Base-by-base conservation (phyloP, 2,329 filamentous ascomycete genomes). In the Hypoxylon sp. region DNA sequence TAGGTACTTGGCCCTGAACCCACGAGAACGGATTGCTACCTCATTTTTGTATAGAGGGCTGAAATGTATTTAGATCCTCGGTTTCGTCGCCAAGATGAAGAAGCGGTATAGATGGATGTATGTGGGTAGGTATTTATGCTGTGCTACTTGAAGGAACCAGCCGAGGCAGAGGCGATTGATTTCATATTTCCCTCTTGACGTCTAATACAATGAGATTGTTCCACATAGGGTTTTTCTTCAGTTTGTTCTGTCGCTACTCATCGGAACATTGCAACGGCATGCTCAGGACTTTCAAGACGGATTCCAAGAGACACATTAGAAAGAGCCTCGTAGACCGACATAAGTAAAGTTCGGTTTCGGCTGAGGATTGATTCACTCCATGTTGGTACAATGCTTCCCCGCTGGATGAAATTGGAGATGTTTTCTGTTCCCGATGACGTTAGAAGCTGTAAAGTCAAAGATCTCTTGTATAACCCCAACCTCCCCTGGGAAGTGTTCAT, bases 341-440 rank as follows among this genome's bases (percentile, higher is more conserved):
- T 17, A n/a, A 17, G 32, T 40, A 27, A 41, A 23, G 31, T 34
- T 44, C 16, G 8, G 42, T 9, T 35, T 27, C 27, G n/a, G 25
- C 30, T 40, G 27, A 45, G 45, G 16, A 34, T 19, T 44, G 16
- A 34, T 19, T 44, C 21, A 13, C 30, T 45, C 29, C 17, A 27
- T 42, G 12, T 26, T 11, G 40, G 35, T 11, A 40, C 19, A 26
- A 41, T 38, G 30, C 34, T 57, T 43, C 44, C 40, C 44, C 44
- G 35, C 35, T 49, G 9, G 16, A 17, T 25, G 27, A 9, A 51
- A 46, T 57, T 54, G 49, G 45, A 44, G 49, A 53, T 56, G 25
- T 8, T 15, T 50, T 40, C 51, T 38, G 31, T 12, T 46, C n/a
- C n/a, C 6, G 17, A 51, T 57, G 46, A 54, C 45, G 54, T 57